Percentiles rank a stretch among this genome's conserved stretches.
These are phyloP conservation scores for Saccharomycopsis vini DNA, from an alignment of 805 yeast species.

Conservation along the genomic window DNA sequence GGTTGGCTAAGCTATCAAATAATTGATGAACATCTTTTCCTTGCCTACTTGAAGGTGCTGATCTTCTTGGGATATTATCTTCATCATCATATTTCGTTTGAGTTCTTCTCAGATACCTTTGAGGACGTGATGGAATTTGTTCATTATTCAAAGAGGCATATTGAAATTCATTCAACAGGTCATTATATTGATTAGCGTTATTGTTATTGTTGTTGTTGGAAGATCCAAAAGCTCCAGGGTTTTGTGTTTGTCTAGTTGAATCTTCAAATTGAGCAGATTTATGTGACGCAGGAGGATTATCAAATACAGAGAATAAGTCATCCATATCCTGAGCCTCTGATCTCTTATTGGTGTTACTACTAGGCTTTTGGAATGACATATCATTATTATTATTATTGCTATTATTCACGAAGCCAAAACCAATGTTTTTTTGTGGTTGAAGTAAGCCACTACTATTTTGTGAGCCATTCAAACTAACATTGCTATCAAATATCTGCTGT, in stretches of 20 bases:
- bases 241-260: neutral
- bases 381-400: neutral
- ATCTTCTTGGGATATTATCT: neutral
- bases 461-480: no score
- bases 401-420: neutral
- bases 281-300: conserved; percentile 17
- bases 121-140: neutral
- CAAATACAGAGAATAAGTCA: conserved; percentile 27
- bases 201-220: neutral
- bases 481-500: no score
- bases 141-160: no score
- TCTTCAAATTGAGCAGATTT: neutral
- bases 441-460: neutral
- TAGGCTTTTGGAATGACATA: neutral
- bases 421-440: conserved; percentile 1
- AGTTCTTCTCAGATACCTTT: no score
- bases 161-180: no score
- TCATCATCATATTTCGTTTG: neutral
- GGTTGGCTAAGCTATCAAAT: conserved; percentile 8
- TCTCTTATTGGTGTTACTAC: neutral
- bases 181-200: neutral
- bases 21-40: conserved; percentile 11
- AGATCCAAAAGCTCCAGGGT: no score
- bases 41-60: neutral
- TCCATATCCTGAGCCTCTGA: conserved; percentile 22